A percentile compares a stretch with the other conserved stretches of the same genome.
These are phyloP conservation scores for Botrytis squamosa DNA, from an alignment of 2,329 filamentous ascomycete species.

Conservation along the genomic window DNA sequence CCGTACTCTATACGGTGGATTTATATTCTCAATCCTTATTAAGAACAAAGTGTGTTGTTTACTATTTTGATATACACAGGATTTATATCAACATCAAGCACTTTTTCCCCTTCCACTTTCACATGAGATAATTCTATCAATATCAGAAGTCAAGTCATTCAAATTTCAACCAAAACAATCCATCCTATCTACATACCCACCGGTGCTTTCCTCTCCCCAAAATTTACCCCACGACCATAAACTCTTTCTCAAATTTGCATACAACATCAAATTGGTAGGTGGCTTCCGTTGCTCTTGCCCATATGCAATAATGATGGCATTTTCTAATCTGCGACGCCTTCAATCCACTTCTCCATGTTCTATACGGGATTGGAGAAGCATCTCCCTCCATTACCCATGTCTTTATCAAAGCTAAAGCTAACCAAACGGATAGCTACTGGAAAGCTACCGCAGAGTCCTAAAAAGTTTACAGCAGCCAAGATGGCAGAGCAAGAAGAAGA, in stretches of 20 bases:
- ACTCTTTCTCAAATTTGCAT: constrained; percentile 12
- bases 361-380: constrained; percentile 28
- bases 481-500: constrained; percentile 87
- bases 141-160: neutral
- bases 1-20: neutral
- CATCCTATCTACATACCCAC: neutral
- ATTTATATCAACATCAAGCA: neutral
- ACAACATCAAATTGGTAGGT: constrained; percentile 18
- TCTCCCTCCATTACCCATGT: constrained; percentile 22
- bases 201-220: neutral
- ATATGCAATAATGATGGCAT: neutral
- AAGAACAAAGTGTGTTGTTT: neutral
- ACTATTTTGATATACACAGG: neutral
- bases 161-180: neutral
- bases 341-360: constrained; percentile 25
- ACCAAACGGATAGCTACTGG: constrained; percentile 32
- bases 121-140: neutral
- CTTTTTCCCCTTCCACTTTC: neutral
- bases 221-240: constrained; percentile 21
- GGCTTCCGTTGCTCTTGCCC: constrained; percentile 13
- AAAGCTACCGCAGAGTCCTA: constrained; percentile 26
- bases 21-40: neutral
- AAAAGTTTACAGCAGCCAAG: constrained; percentile 22
- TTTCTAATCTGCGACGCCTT: constrained; percentile 12
- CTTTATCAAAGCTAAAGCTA: constrained; percentile 32